These are phyloP conservation scores for Boletus hoseneyae DNA, from an alignment of 1,284 basidiomycete genomes.

Conservation along the genomic window DNA sequence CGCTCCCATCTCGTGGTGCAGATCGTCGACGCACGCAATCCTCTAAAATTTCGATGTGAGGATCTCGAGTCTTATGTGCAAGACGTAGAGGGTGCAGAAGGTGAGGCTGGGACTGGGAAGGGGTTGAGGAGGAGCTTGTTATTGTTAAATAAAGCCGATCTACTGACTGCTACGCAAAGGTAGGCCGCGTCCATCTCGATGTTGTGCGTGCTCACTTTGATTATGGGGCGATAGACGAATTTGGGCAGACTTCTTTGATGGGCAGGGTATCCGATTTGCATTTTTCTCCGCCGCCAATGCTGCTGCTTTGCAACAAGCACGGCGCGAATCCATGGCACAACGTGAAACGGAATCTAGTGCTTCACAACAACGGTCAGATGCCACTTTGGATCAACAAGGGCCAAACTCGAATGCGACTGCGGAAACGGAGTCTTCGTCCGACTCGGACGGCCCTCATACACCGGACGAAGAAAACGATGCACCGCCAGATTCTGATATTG, in stretches of 20 bases:
- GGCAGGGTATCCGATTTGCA: conserved; percentile 77
- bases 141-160: conserved; percentile 95
- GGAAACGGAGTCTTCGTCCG: conserved; percentile 26
- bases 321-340: conserved; percentile 46
- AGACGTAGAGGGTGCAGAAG: conserved; percentile 75
- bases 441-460: conserved; percentile 26
- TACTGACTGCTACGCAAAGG: conserved; percentile 88
- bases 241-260: conserved; percentile 96
- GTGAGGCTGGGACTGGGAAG: conserved; percentile 72
- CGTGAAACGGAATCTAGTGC: conserved; percentile 13
- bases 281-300: conserved; percentile 97
- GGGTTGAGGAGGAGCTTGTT: conserved; percentile 73
- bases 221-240: conserved; percentile 47
- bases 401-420: neutral
- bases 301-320: conserved; percentile 76
- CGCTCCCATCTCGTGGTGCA: conserved; percentile 92
- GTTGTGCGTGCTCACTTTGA: conserved; percentile 18
- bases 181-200: conserved; percentile 32
- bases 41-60: conserved; percentile 86
- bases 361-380: conserved; percentile 6
- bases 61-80: conserved; percentile 88
- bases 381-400: neutral
- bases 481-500: conserved; percentile 27
- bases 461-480: conserved; percentile 31
- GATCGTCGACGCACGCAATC: conserved; percentile 95